Evolutionary conservation across 805 yeast species (phyloP).

Genomic region (Yamadazyma philogaea): DNA sequence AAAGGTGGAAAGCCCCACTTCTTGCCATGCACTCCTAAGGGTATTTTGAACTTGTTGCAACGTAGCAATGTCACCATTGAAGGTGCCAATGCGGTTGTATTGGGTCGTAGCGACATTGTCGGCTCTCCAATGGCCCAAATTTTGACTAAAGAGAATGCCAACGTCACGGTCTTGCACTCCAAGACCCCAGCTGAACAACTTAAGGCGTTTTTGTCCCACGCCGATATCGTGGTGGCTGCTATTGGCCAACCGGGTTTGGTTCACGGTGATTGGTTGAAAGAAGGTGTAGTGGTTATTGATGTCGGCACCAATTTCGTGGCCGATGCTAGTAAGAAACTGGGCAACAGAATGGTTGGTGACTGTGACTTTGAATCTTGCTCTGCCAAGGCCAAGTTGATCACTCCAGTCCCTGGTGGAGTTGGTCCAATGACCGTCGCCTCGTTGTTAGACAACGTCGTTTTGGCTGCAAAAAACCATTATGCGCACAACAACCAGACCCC

Average conservation of each 20-base stretch:
- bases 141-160: conserved; percentile 67
- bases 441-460: conserved; percentile 67
- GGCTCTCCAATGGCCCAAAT: conserved; percentile 77
- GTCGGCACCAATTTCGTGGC: conserved; percentile 79
- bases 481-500: conserved; percentile 40
- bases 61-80: conserved; percentile 52
- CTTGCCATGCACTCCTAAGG: conserved; percentile 83
- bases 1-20: conserved; percentile 68
- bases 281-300: conserved; percentile 68
- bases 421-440: conserved; percentile 92
- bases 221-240: conserved; percentile 78
- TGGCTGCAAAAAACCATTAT: conserved; percentile 59
- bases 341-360: conserved; percentile 74
- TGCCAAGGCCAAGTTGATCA: conserved; percentile 56
- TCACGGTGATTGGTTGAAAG: conserved; percentile 71
- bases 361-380: conserved; percentile 60
- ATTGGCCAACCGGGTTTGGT: conserved; percentile 70
- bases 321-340: conserved; percentile 64
- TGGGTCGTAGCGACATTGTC: conserved; percentile 84
- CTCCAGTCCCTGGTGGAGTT: conserved; percentile 93
- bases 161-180: conserved; percentile 75
- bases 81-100: conserved; percentile 76
- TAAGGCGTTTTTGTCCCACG: conserved; percentile 47
- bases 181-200: conserved; percentile 52
- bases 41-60: conserved; percentile 63